phyloP scores from a whole-genome alignment of 805 yeast genomes.

The Wickerhamiella shivajii region DNA sequence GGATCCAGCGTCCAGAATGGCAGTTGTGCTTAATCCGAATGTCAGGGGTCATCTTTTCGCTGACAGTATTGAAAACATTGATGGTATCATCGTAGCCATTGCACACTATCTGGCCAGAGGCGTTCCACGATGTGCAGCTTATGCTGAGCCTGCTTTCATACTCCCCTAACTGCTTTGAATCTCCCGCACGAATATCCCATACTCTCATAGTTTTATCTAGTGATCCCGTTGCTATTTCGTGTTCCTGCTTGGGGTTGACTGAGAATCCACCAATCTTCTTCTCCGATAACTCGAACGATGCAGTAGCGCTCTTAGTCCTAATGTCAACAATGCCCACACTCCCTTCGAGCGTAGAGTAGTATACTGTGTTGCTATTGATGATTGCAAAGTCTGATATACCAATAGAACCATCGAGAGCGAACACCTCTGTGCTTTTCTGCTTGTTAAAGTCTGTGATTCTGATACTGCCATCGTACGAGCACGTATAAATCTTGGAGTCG shows the following conservation, averaged over 20 bases:
- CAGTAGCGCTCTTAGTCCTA: slow-evolving; percentile 28
- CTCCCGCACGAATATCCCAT: slow-evolving; percentile 59
- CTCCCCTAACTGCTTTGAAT: slow-evolving; percentile 33
- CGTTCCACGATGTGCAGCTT: slow-evolving; percentile 73
- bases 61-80: slow-evolving; percentile 40
- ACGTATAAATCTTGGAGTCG: slow-evolving; percentile 44
- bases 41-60: slow-evolving; percentile 38
- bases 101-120: slow-evolving; percentile 55
- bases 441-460: slow-evolving; percentile 54
- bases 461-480: slow-evolving; percentile 81
- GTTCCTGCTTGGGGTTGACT: slow-evolving; percentile 50
- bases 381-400: slow-evolving; percentile 69
- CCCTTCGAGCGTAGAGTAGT: slow-evolving; percentile 68
- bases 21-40: slow-evolving; percentile 72
- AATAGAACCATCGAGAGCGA: slow-evolving; percentile 36
- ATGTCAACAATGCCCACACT: slow-evolving; percentile 62
- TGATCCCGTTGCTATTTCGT: slow-evolving; percentile 75
- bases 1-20: slow-evolving; percentile 95
- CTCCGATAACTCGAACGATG: slow-evolving; percentile 48
- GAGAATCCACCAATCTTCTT: slow-evolving; percentile 87
- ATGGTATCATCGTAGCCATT: slow-evolving; percentile 88
- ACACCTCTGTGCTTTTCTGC: slow-evolving; percentile 43
- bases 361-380: slow-evolving; percentile 42
- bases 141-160: slow-evolving; percentile 68
- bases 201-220: slow-evolving; percentile 70